phyloP scores from a whole-genome alignment of 2,329 filamentous ascomycete species.

The Talaromyces atroroseus region DNA sequence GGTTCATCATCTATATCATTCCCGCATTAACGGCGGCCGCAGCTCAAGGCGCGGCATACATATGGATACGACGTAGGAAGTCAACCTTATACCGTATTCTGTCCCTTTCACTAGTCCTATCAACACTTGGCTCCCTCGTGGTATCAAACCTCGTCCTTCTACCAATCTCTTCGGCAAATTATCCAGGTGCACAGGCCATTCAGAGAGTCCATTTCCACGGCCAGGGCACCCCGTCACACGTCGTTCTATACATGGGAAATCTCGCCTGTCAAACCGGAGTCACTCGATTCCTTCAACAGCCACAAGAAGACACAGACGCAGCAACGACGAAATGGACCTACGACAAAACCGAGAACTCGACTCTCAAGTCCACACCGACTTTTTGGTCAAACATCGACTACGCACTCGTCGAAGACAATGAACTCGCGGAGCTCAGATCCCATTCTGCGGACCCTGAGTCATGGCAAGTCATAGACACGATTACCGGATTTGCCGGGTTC shows the following conservation, averaged over 20 bases:
- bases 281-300: conserved; percentile 52
- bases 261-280: conserved; percentile 60
- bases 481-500: conserved; percentile 50
- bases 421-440: not conserved
- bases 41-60: conserved; percentile 64
- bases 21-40: conserved; percentile 75
- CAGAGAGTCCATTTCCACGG: conserved; percentile 33
- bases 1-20: conserved; percentile 86
- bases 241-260: conserved; percentile 53
- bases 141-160: conserved; percentile 67
- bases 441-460: conserved; percentile 22
- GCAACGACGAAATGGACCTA: conserved; percentile 46
- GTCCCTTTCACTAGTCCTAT: conserved; percentile 53
- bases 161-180: conserved; percentile 79
- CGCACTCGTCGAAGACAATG: conserved; percentile 46
- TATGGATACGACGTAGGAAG: conserved; percentile 63
- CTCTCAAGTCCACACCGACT: conserved; percentile 40
- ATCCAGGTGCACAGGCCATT: conserved; percentile 82
- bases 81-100: conserved; percentile 51
- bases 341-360: conserved; percentile 55
- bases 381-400: conserved; percentile 60
- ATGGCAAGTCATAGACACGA: conserved; percentile 49
- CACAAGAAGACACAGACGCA: not conserved
- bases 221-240: conserved; percentile 21
- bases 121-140: conserved; percentile 55